Conservation (phyloP, 1,139 yeast species). For the Eremothecium gossypii region DNA sequence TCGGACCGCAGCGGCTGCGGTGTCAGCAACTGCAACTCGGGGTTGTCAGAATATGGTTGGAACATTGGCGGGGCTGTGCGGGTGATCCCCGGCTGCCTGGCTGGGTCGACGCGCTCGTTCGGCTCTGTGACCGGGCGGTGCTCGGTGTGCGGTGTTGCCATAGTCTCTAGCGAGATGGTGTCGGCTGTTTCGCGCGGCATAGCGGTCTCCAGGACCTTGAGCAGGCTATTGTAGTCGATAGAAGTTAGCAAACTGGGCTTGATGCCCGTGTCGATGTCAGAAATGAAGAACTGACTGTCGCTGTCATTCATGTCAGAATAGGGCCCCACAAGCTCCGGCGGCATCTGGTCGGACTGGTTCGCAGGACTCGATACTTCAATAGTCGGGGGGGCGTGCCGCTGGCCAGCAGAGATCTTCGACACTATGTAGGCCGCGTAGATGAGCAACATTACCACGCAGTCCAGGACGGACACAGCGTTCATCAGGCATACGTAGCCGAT, state of each 20-base stretch:
- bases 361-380: slow-evolving; percentile 1
- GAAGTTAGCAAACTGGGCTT: slow-evolving; percentile 27
- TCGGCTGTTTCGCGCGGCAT: slow-evolving; percentile 6
- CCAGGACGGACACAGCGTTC: slow-evolving; percentile 20
- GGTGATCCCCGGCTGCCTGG: neutral
- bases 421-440: slow-evolving; percentile 20
- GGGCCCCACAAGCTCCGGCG: slow-evolving; percentile 1
- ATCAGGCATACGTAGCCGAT: slow-evolving; percentile 20
- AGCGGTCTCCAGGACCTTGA: slow-evolving; percentile 22
- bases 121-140: slow-evolving; percentile 20
- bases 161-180: slow-evolving; percentile 8
- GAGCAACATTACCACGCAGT: slow-evolving; percentile 23
- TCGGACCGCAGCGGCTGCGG: slow-evolving; percentile 6
- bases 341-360: neutral
- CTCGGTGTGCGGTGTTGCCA: neutral
- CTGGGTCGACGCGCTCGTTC: neutral
- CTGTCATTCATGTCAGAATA: slow-evolving; percentile 2
- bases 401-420: slow-evolving; percentile 10
- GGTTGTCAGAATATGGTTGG: slow-evolving; percentile 20
- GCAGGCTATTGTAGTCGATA: slow-evolving; percentile 23
- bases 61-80: slow-evolving; percentile 22
- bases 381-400: neutral
- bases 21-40: slow-evolving; percentile 8
- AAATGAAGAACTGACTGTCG: neutral
- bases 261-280: slow-evolving; percentile 11